phyloP scores from a whole-genome alignment of 495 filamentous ascomycete species.

The Parathielavia hyrcaniae region DNA sequence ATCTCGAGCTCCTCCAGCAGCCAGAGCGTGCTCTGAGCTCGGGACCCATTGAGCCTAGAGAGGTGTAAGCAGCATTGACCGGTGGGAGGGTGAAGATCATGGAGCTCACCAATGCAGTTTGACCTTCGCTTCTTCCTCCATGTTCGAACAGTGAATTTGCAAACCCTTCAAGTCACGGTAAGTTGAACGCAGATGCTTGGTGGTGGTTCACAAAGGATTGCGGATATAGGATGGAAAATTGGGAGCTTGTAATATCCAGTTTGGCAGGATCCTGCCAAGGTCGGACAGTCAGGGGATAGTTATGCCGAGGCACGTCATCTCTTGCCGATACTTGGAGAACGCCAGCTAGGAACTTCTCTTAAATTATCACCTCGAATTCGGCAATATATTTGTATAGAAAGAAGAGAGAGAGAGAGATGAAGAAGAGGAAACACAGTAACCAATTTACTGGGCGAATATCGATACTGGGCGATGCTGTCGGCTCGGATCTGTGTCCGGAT shows the following conservation, averaged over 20 bases:
- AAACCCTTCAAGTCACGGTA: not conserved
- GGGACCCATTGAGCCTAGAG: conserved; percentile 63
- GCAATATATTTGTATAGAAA: too few relatives aligned
- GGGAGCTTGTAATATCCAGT: not conserved
- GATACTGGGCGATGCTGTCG: too few relatives aligned
- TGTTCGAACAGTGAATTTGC: not conserved
- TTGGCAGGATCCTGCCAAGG: not conserved
- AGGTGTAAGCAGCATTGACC: conserved; percentile 11
- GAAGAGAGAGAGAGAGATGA: too few relatives aligned
- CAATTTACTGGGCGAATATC: too few relatives aligned
- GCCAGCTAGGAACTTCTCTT: too few relatives aligned
- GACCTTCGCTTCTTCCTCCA: conserved; percentile 52
- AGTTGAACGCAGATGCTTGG: not conserved
- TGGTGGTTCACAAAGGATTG: not conserved
- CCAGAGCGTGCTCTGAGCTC: conserved; percentile 78
- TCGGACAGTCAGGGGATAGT: not conserved
- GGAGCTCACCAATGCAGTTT: conserved; percentile 65
- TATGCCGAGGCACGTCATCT: not conserved
- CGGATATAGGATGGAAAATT: not conserved
- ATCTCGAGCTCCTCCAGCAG: conserved; percentile 77
- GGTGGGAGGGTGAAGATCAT: not conserved
- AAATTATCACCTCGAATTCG: too few relatives aligned
- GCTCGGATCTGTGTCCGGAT: too few relatives aligned
- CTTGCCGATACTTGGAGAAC: too few relatives aligned
- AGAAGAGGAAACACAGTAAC: too few relatives aligned